phyloP scores from a whole-genome alignment of 2,329 filamentous ascomycete species.

The Decorospora gaudefroyi region DNA sequence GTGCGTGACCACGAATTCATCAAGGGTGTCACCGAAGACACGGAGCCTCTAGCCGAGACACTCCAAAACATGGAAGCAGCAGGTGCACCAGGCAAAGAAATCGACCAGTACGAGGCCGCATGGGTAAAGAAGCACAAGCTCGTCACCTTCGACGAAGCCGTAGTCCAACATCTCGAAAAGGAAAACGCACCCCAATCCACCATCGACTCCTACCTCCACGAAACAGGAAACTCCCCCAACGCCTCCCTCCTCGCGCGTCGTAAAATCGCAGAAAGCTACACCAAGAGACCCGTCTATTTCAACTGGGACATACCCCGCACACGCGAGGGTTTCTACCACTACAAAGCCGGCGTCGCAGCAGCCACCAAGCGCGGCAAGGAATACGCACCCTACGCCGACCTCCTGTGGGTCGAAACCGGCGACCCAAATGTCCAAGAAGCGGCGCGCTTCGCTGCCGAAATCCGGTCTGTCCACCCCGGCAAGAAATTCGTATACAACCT shows the following conservation, averaged over 20 bases:
- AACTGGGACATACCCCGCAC: constrained; percentile 91
- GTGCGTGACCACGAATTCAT: constrained; percentile 97
- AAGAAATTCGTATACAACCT: constrained; percentile 98
- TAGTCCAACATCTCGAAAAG: constrained; percentile 70
- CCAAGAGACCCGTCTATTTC: constrained; percentile 74
- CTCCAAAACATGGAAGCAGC: constrained; percentile 85
- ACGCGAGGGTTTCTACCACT: constrained; percentile 92
- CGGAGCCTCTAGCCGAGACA: constrained; percentile 82
- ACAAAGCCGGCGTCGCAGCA: constrained; percentile 77
- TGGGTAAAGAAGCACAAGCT: constrained; percentile 89
- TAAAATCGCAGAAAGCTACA: constrained; percentile 68
- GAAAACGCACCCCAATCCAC: constrained; percentile 67
- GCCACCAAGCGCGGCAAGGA: constrained; percentile 92
- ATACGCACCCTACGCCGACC: constrained; percentile 89
- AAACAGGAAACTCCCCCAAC: constrained; percentile 67
- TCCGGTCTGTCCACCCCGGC: constrained; percentile 69
- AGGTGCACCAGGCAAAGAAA: constrained; percentile 76
- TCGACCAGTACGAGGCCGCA: constrained; percentile 80
- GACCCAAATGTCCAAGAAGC: constrained; percentile 83
- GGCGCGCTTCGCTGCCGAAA: constrained; percentile 72
- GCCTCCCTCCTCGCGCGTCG: constrained; percentile 80
- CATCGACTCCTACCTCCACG: constrained; percentile 68
- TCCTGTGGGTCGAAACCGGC: constrained; percentile 96
- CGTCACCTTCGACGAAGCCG: constrained; percentile 90
- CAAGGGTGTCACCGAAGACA: constrained; percentile 78